phyloP scores from a whole-genome alignment of 1,284 basidiomycete genomes.

The Boletus sp. region DNA sequence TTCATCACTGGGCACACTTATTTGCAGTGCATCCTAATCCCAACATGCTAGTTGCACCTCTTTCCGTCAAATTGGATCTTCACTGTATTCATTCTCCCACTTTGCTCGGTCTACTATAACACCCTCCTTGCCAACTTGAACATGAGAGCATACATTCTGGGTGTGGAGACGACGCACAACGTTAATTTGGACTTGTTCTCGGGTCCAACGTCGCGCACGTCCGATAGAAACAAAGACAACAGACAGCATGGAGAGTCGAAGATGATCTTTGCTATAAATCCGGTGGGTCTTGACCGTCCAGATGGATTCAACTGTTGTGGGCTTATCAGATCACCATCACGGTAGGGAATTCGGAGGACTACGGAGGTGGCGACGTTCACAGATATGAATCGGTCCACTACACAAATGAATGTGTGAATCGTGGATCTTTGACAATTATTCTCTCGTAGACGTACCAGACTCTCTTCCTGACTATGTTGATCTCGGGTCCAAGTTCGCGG shows the following conservation, averaged over 20 bases:
- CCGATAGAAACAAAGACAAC: background rate
- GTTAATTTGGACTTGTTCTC: background rate
- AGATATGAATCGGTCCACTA: background rate
- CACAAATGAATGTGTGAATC: background rate
- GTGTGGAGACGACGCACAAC: background rate
- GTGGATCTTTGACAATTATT: background rate
- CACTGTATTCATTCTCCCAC: background rate
- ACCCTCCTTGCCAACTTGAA: too few relatives aligned
- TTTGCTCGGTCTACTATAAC: constrained; percentile 16
- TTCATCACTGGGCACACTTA: background rate
- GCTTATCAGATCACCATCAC: background rate
- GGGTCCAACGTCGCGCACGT: background rate
- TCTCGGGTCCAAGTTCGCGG: too few relatives aligned
- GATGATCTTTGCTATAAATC: background rate
- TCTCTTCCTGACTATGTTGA: too few relatives aligned
- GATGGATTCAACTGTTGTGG: background rate
- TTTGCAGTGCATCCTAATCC: background rate
- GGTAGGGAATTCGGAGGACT: background rate
- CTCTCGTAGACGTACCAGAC: background rate
- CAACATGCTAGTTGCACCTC: background rate
- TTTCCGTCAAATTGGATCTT: background rate
- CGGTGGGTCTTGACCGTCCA: background rate
- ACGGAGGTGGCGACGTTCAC: background rate
- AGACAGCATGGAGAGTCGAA: background rate
- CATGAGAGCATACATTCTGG: constrained; percentile 7